Conservation (phyloP, 1,284 basidiomycete genomes). For the Xerocomus nothofagi region DNA sequence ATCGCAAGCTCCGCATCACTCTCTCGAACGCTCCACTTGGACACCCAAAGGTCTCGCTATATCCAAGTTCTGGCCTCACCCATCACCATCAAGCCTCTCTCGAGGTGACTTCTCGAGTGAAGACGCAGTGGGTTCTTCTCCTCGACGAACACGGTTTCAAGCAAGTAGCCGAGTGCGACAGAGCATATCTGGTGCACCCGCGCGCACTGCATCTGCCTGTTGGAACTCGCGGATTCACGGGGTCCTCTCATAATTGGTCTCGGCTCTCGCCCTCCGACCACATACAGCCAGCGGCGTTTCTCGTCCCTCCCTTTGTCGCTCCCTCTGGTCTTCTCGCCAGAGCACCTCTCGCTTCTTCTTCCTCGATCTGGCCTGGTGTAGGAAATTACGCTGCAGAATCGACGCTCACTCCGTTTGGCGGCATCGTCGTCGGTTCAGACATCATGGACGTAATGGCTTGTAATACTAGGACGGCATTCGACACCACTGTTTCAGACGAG, state of each 20-base stretch:
- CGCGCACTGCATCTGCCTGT: conserved; percentile 40
- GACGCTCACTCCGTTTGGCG: conserved; percentile 19
- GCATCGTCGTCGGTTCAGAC: conserved; percentile 25
- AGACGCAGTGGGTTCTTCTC: conserved; percentile 52
- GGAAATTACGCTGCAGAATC: conserved; percentile 34
- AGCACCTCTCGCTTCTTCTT: conserved; percentile 19
- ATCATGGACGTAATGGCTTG: conserved; percentile 7
- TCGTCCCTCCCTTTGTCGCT: conserved; percentile 57
- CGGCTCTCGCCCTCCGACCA: conserved; percentile 32
- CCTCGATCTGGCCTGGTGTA: conserved; percentile 44
- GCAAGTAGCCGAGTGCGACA: conserved; percentile 32
- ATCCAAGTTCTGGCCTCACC: conserved; percentile 32
- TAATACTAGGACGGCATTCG: neutral
- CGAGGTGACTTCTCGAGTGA: conserved; percentile 35
- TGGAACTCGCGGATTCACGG: conserved; percentile 45
- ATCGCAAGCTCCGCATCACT: conserved; percentile 39
- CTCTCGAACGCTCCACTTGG: conserved; percentile 25
- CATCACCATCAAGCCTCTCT: conserved; percentile 32
- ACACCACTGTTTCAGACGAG: neutral
- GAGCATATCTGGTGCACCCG: conserved; percentile 39
- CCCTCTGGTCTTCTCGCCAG: conserved; percentile 31
- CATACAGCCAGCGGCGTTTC: conserved; percentile 43
- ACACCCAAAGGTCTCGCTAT: conserved; percentile 47
- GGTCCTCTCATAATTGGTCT: conserved; percentile 25
- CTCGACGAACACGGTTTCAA: conserved; percentile 47